Percentiles rank a stretch among this genome's conserved stretches.
Evolutionary conservation across 208 protist genomes (phyloP).

Genomic region (Trypanosoma cruzi): DNA sequence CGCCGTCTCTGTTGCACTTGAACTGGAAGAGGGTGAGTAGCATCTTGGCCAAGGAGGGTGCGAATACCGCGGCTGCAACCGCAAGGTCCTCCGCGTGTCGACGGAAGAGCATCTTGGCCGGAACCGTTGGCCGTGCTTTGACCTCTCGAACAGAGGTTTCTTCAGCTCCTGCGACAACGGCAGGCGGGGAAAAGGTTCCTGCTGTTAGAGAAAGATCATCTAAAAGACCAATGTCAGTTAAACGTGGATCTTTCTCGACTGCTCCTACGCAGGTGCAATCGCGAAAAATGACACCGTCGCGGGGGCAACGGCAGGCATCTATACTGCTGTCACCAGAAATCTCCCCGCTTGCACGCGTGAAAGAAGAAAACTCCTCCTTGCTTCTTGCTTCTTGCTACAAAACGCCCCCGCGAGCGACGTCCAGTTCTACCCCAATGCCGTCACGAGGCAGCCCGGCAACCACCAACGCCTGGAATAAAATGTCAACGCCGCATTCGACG

Average conservation of each 20-base stretch:
- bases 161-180: not conserved
- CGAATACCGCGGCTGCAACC: not conserved
- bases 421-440: not conserved
- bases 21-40: not conserved
- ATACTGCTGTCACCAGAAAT: slow-evolving; percentile 9
- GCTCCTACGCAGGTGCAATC: not conserved
- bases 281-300: not conserved
- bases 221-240: not conserved
- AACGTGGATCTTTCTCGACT: not conserved
- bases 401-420: not conserved
- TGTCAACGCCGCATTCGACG: not conserved
- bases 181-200: not conserved
- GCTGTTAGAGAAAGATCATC: not conserved
- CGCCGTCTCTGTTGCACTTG: slow-evolving; percentile 1
- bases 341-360: slow-evolving; percentile 13
- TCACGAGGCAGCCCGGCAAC: not conserved
- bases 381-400: slow-evolving; percentile 8
- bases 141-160: not conserved
- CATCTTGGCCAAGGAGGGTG: not conserved
- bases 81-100: not conserved
- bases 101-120: not conserved
- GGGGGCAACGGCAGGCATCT: not conserved
- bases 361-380: slow-evolving; percentile 22
- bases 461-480: not conserved
- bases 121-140: not conserved